Conservation (phyloP, 2,329 filamentous ascomycete genomes). For the Alternaria sp. region DNA sequence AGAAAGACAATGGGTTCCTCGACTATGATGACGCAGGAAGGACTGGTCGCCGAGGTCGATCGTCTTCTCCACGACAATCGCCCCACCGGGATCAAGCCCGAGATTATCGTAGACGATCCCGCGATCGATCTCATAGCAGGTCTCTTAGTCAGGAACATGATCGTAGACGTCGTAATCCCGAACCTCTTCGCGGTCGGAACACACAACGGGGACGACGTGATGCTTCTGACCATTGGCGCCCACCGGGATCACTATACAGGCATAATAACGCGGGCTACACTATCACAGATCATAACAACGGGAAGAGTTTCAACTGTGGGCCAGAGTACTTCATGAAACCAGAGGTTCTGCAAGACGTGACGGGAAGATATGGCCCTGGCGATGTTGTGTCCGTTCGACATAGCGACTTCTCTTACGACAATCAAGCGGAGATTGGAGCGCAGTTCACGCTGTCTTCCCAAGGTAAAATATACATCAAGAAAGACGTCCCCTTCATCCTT, state of each 20-base stretch:
- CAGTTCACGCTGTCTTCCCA: neutral
- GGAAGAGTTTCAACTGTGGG: neutral
- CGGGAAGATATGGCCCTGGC: neutral
- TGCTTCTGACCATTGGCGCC: too few species aligned
- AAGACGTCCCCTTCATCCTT: neutral
- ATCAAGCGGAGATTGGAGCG: neutral
- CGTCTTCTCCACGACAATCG: neutral
- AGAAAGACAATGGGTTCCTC: too few species aligned
- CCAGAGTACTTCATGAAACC: neutral
- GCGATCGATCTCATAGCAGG: neutral
- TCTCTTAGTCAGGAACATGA: rapidly evolving
- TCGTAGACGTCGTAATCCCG: neutral
- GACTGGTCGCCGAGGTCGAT: neutral
- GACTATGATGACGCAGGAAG: too few species aligned
- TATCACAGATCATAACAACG: neutral
- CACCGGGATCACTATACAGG: neutral
- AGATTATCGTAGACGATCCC: neutral
- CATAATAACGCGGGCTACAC: neutral
- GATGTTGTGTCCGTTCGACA: neutral
- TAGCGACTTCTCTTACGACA: neutral
- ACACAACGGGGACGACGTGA: too few species aligned
- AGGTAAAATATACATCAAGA: neutral
- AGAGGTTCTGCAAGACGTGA: neutral
- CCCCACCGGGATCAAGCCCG: neutral
- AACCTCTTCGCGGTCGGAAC: neutral